Evolutionary conservation across 208 protist genomes (phyloP).

Genomic region (Trypanosomatidae sp.): DNA sequence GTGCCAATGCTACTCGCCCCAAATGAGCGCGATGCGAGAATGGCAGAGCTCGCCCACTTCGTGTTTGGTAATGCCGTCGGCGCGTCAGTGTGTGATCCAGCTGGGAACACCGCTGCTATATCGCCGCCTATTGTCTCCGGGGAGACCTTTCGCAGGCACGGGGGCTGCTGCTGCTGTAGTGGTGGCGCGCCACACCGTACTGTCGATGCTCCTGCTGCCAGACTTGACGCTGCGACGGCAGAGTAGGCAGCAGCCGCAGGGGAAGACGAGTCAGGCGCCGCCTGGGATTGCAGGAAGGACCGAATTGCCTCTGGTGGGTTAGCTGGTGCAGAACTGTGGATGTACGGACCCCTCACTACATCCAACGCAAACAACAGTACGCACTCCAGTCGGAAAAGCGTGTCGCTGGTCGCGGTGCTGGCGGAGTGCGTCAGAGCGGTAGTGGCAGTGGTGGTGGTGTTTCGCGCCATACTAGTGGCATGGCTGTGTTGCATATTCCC

Average conservation of each 20-base stretch:
- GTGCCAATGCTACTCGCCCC: background rate
- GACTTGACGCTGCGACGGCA: background rate
- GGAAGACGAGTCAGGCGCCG: background rate
- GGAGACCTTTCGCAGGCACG: background rate
- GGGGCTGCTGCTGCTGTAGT: background rate
- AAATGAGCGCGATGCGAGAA: background rate
- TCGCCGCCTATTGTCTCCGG: background rate
- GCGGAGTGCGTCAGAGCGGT: background rate
- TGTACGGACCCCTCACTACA: slow-evolving; percentile 81
- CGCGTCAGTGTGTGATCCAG: background rate
- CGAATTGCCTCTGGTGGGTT: slow-evolving; percentile 32
- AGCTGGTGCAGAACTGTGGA: slow-evolving; percentile 69
- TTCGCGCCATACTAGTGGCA: background rate
- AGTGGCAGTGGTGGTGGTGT: background rate
- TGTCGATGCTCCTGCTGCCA: background rate
- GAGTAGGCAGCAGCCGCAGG: background rate
- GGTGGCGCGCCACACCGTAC: background rate
- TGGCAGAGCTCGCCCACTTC: background rate
- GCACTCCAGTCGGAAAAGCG: slow-evolving; percentile 50
- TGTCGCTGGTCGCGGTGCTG: slow-evolving; percentile 1
- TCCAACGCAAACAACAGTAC: slow-evolving; percentile 81
- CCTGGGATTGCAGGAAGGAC: slow-evolving; percentile 13
- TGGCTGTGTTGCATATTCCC: background rate
- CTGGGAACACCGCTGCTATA: background rate
- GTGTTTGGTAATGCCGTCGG: background rate